Base-by-base conservation (phyloP, 2,329 filamentous ascomycete species). In the Huntiella bhutanensis region DNA sequence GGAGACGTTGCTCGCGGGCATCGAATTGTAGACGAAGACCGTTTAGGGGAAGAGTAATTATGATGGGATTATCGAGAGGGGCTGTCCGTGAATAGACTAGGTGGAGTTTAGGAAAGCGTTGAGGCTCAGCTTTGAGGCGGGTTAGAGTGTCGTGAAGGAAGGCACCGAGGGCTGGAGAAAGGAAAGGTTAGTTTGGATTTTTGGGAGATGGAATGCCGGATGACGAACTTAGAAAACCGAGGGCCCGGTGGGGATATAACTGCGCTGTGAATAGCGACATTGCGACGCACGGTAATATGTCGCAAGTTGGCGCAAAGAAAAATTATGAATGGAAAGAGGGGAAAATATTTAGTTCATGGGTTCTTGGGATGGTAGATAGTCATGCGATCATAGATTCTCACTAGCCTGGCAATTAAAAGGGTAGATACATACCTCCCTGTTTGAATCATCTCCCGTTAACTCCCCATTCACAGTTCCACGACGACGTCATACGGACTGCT, bases 11-110 rank as follows among this genome's bases (percentile, higher is more conserved):
- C 56, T 96, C 87, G 3, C 83, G 78, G 0, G 87, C 91, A 58
- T 98, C 91, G 58, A 98, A 98, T 37, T 84, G 84, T 45, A 98
- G 65, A 10, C 88, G 81, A 28, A 98, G 62, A 22, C 91, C 91
- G 62, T 96, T 98, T 3, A 75, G 71, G 1, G 87, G 82, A 3
- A 98, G 73, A 13, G 70, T 70, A 47, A 96, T 63, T 38, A 83
- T 67, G 13, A 95, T 73, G 0, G 86, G 83, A 22, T 83, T 74
- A 32, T 69, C 69, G 33, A 95, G 70, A 3, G 91, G 88, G 10
- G 76, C 66, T 12, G 73, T 66, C n/a, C 77, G 70, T 22, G 85
- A 85, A 62, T 91, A 92, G 39, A 78, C 70, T 33, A 95, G 67
- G 54, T 95, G 80, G 59, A 96, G 77, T 55, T 80, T 79, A 3